A percentile compares a stretch with the other conserved stretches of the same genome.
phyloP scores from a whole-genome alignment of 2,329 filamentous ascomycete genomes.

The Fusarium sp. region DNA sequence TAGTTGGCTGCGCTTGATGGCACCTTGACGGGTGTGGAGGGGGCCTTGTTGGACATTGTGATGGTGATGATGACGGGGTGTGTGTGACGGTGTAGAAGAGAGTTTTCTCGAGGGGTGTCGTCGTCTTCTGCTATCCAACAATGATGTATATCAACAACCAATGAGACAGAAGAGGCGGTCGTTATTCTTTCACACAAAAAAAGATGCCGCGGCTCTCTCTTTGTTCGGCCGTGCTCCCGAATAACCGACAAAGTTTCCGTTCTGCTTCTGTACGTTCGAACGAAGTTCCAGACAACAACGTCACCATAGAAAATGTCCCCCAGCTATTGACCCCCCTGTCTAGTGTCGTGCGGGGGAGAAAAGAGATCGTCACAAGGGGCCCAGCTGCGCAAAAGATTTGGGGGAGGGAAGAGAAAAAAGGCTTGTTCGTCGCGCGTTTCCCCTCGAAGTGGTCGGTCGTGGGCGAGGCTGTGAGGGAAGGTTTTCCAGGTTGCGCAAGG shows the following conservation, averaged over 20 bases:
- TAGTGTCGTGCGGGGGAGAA: not conserved
- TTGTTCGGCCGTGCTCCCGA: not conserved
- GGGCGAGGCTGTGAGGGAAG: not conserved
- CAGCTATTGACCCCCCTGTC: not conserved
- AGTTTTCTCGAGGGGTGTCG: not conserved
- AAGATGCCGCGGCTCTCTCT: not conserved
- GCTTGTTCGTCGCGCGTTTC: not conserved
- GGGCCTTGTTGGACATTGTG: conserved; percentile 56
- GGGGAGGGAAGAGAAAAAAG: not conserved
- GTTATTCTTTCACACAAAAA: not conserved
- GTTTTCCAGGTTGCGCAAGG: not conserved
- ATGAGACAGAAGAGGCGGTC: not conserved
- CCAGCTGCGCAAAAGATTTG: not conserved
- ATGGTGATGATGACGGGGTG: not conserved
- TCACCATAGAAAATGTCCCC: not conserved
- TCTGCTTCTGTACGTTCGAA: not conserved
- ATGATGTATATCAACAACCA: not conserved
- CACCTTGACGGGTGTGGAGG: conserved; percentile 67
- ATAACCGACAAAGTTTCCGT: not conserved
- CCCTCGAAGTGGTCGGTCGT: not conserved
- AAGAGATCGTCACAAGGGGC: not conserved
- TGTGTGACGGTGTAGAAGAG: not conserved
- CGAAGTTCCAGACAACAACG: too few species aligned
- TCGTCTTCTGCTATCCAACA: not conserved
- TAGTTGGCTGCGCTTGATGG: conserved; percentile 66